Conservation (phyloP, 78 protist species). For the Pelomyxa schiedti region DNA sequence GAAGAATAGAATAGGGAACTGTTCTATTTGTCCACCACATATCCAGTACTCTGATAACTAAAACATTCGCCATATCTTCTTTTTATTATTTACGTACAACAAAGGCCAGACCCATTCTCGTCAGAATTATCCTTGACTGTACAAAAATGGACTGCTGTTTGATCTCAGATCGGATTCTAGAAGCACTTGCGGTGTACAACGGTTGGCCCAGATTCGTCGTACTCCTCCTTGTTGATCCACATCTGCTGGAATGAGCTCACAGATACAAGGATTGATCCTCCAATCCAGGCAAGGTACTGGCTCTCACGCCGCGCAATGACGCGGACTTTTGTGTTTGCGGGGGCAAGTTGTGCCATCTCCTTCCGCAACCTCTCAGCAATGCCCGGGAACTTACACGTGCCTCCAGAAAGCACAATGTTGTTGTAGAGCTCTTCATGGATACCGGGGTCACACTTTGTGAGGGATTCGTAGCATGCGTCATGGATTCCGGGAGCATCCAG, state of each 20-base stretch:
- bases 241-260: slow-evolving; percentile 39
- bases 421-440: slow-evolving; percentile 18
- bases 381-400: slow-evolving; percentile 51
- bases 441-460: slow-evolving; percentile 43
- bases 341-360: slow-evolving; percentile 41
- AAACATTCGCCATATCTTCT: too few relatives aligned
- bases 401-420: slow-evolving; percentile 72
- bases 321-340: slow-evolving; percentile 11
- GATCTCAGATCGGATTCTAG: neutral
- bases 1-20: too few relatives aligned
- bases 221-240: slow-evolving; percentile 42
- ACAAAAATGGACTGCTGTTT: too few relatives aligned
- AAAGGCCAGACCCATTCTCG: too few relatives aligned
- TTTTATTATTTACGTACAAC: too few relatives aligned
- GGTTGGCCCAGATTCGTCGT: slow-evolving; percentile 15
- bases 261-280: slow-evolving; percentile 67
- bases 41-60: too few relatives aligned
- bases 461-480: slow-evolving; percentile 27
- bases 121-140: too few relatives aligned
- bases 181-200: slow-evolving; percentile 19
- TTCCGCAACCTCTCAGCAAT: slow-evolving; percentile 26
- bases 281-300: slow-evolving; percentile 60
- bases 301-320: slow-evolving; percentile 62
- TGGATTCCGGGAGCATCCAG: slow-evolving; percentile 79
- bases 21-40: too few relatives aligned